Base-by-base conservation (phyloP, 2,329 filamentous ascomycete genomes). In the Trichophyton schoenleinii region DNA sequence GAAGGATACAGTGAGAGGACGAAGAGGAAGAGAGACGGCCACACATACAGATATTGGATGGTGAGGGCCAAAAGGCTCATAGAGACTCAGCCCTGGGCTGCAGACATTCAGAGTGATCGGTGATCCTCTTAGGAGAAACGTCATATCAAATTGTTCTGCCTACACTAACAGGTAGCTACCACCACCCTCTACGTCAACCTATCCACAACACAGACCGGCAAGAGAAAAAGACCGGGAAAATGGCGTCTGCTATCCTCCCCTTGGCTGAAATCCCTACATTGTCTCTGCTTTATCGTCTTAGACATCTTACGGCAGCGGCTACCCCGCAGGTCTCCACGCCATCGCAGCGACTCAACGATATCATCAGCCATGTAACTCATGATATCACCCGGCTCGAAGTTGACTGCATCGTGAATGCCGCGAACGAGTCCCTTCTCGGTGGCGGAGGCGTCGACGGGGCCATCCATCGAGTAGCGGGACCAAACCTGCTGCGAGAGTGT, bases 401-500 rank as follows among this genome's bases (percentile, higher is more conserved):
- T 53, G 89, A 91, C 69, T 87, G 87, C 65, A 94, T 96, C 67
- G 91, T 97, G 72, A 97, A 97, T 72, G 92, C 94, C 0, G 92
- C 94, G 52, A 97, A 97, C 73, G 75, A 74, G 8, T 81, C 80
- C 1, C 83, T 97, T 0, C 80, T 88, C 0, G 91, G 91, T 60
- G 94, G 94, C 60, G 90, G 91, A n/a, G 94, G 94, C 41, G 91
- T 97, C 15, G 87, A 91, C 69, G 88, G 87, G 46, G 88, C 91
- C 31, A 96, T 97, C 67, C 94, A 97, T 72, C 74, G 81, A 34
- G 90, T 87, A 46, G 92, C 94, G 0, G 94, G 94, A 0, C 81
- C 76, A 0, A 73, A 73, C 0, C 82, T 97, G 0, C 65, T 85
- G 20, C 69, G 77, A 7, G 92, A 94, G 76, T 96, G 92, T 73